Conservation (phyloP, 352 stramenopile species). For the Phytophthora brassicae region DNA sequence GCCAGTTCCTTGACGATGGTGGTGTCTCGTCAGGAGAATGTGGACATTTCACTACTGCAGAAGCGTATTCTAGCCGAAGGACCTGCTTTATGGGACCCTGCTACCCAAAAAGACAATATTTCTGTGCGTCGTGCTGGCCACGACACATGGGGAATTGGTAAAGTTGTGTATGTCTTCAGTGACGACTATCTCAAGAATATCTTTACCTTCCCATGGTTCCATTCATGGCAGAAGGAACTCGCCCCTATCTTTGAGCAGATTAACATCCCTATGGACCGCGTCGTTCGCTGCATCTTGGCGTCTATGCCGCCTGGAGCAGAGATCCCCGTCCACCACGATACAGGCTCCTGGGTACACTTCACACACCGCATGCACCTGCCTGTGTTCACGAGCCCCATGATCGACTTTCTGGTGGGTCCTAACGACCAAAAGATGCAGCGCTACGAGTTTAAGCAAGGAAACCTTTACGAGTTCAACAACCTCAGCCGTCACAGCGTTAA, state of each 20-base stretch:
- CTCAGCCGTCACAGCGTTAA: slow-evolving; percentile 95
- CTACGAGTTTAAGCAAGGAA: slow-evolving; percentile 92
- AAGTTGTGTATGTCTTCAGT: slow-evolving; percentile 98
- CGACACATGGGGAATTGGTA: slow-evolving; percentile 98
- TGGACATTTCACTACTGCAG: slow-evolving; percentile 71
- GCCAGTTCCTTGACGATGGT: slow-evolving; percentile 50
- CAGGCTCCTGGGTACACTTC: slow-evolving; percentile 94
- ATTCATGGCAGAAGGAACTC: slow-evolving; percentile 77
- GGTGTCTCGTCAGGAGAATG: slow-evolving; percentile 52
- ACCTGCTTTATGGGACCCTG: slow-evolving; percentile 64
- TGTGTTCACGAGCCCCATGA: slow-evolving; percentile 85
- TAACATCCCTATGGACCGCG: slow-evolving; percentile 70
- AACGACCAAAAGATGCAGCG: slow-evolving; percentile 85
- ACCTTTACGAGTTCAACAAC: slow-evolving; percentile 99
- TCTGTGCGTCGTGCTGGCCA: slow-evolving; percentile 93
- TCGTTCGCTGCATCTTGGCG: slow-evolving; percentile 96
- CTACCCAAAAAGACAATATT: slow-evolving; percentile 87
- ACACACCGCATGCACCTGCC: slow-evolving; percentile 97
- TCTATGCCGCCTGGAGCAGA: slow-evolving; percentile 93
- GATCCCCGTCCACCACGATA: slow-evolving; percentile 98
- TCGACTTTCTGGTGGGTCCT: slow-evolving; percentile 86
- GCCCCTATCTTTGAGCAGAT: slow-evolving; percentile 91
- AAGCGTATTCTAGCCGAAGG: slow-evolving; percentile 52
- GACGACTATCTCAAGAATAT: slow-evolving; percentile 97
- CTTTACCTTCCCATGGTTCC: slow-evolving; percentile 95